These are phyloP conservation scores for Stagonosporopsis rhizophila DNA, from an alignment of 2,329 filamentous ascomycete species.

Conservation along the genomic window DNA sequence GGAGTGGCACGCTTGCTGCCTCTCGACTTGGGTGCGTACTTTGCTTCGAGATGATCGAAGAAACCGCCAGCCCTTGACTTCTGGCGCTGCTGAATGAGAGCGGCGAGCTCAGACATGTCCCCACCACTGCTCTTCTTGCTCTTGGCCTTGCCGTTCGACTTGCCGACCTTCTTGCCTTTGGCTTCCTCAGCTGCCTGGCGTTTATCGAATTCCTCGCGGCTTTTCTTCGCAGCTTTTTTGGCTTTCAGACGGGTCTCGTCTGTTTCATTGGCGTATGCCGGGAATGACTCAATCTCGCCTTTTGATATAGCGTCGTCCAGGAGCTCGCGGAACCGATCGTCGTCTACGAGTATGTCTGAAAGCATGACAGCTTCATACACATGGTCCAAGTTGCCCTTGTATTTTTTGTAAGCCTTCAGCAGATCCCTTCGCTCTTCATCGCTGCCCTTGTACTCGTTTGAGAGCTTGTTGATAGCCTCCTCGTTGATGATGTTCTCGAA, in stretches of 20 bases:
- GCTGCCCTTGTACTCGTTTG: constrained; percentile 80
- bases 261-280: constrained; percentile 73
- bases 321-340: constrained; percentile 80
- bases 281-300: constrained; percentile 70
- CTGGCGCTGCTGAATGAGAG: constrained; percentile 48
- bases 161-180: constrained; percentile 67
- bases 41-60: constrained; percentile 45
- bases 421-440: constrained; percentile 84
- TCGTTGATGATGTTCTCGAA: constrained; percentile 77
- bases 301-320: constrained; percentile 80
- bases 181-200: constrained; percentile 58
- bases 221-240: constrained; percentile 46
- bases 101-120: constrained; percentile 47
- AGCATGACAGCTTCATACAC: constrained; percentile 88
- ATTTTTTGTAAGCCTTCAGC: constrained; percentile 74
- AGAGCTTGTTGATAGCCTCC: constrained; percentile 77
- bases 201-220: constrained; percentile 58
- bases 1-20: constrained; percentile 55
- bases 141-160: constrained; percentile 34
- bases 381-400: constrained; percentile 75
- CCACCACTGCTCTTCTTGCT: constrained; percentile 40
- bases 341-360: constrained; percentile 82
- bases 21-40: constrained; percentile 47
- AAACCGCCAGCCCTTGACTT: constrained; percentile 45
- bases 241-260: constrained; percentile 38